Evolutionary conservation across 2,329 filamentous ascomycete species (phyloP).

Genomic region (Endocalyx cinctus): DNA sequence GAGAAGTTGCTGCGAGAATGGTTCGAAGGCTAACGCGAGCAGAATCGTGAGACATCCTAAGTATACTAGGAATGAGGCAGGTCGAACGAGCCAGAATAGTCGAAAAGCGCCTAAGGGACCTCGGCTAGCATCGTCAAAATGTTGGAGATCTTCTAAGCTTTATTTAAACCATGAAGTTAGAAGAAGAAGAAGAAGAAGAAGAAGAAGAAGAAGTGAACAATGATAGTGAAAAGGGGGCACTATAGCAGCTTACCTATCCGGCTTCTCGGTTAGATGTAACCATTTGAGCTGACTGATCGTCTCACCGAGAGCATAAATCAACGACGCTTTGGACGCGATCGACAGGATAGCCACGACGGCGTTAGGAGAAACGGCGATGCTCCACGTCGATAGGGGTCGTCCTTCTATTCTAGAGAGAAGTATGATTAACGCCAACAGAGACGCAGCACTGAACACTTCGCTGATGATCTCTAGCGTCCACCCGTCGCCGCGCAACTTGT

Average conservation of each 20-base stretch:
- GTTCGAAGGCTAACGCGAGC: slow-evolving; percentile 8
- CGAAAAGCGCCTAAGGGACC: slow-evolving; percentile 8
- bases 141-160: slow-evolving; percentile 6
- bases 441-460: slow-evolving; percentile 5
- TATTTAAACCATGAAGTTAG: too few relatives aligned
- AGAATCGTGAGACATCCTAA: slow-evolving; percentile 5
- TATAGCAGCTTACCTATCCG: slow-evolving; percentile 4
- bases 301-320: slow-evolving; percentile 8
- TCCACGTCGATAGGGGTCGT: slow-evolving; percentile 7
- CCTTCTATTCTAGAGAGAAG: slow-evolving; percentile 8
- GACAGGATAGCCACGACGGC: slow-evolving; percentile 9
- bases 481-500: too few relatives aligned
- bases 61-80: slow-evolving; percentile 5
- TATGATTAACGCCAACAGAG: slow-evolving; percentile 8
- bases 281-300: slow-evolving; percentile 8
- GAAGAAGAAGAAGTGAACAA: too few relatives aligned
- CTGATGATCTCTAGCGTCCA: slow-evolving; percentile 5
- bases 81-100: slow-evolving; percentile 7
- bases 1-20: slow-evolving; percentile 10
- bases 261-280: slow-evolving; percentile 6
- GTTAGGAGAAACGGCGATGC: slow-evolving; percentile 8
- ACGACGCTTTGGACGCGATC: slow-evolving; percentile 9
- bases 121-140: slow-evolving; percentile 10
- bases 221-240: slow-evolving; percentile 3
- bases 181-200: too few relatives aligned